Evolutionary conservation across 2,329 filamentous ascomycete species (phyloP), one percentile per base, ranked within the genome.

Genomic region (Fonsecaea multimorphosa): DNA sequence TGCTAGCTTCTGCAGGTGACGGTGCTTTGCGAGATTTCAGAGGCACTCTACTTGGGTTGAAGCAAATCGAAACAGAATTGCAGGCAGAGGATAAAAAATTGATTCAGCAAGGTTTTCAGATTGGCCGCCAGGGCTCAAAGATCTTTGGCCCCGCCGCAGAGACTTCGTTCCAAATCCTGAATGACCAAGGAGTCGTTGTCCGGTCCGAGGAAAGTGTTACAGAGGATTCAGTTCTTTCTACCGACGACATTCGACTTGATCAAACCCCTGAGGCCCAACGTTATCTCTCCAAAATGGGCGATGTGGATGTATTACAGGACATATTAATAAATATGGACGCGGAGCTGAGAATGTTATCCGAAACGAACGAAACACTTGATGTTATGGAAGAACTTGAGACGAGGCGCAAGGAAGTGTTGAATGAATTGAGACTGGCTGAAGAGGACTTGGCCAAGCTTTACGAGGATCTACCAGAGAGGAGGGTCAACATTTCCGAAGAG

Each of bases 211-310:
- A 24, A 7, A 49, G 34, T 16, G 19, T 2, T 24, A 51, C 53
- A 27, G 36, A 51, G n/a, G 36, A 34, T 7, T 64, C 62, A 8
- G 7, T 46, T 29, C 12, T 60, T 29, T 59, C 55, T 16, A 11
- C 31, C n/a, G 55, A 64, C 38, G 56, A 60, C 27, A 60, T 59
- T 27, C 51, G 62, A 31, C 56, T 38, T 16, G 57, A 64, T 38
- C n/a, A 51, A 24, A 64, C 40, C 36, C 22, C 57, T 3, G 62
- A 64, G 19, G 62, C 49, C 16, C 62, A 29, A 22, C 56, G 29
- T 2, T 64, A 54, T 38, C 62, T 64, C 19, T 64, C 62, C 7
- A 64, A 59, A 19, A 60, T 60, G 24, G 62, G 49, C 27, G 62
- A 64, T 40, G 51, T 64, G 34, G 62, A 64, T 24, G 16, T 64